Evolutionary conservation across 495 filamentous ascomycete species (phyloP).

Genomic region (Aspergillus biplanus): DNA sequence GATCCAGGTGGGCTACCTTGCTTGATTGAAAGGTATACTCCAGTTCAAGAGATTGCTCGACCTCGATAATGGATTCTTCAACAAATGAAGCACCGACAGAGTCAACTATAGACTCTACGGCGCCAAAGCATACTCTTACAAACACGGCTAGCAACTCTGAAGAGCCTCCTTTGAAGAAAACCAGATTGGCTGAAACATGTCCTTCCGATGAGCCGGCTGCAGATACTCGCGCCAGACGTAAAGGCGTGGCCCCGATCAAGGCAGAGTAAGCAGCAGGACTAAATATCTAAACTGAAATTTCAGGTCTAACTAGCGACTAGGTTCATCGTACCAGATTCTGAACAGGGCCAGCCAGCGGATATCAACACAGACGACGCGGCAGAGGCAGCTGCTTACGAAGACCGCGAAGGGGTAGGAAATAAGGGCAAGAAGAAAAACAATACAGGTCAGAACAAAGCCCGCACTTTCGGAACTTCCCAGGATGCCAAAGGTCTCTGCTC

Average conservation of each 20-base stretch:
- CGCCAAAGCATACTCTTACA: conserved; percentile 12
- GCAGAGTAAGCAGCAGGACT: conserved; percentile 64
- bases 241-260: conserved; percentile 83
- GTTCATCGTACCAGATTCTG: conserved; percentile 54
- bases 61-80: conserved; percentile 24
- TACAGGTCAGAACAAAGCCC: conserved; percentile 81
- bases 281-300: background rate
- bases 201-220: conserved; percentile 28
- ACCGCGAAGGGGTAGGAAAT: conserved; percentile 41
- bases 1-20: background rate
- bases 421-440: conserved; percentile 67
- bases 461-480: conserved; percentile 79
- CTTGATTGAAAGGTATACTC: background rate
- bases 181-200: conserved; percentile 53
- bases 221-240: conserved; percentile 36
- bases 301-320: conserved; percentile 40
- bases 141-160: conserved; percentile 28
- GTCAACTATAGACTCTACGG: conserved; percentile 16
- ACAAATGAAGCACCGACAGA: conserved; percentile 7
- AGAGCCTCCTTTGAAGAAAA: conserved; percentile 62
- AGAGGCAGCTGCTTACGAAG: conserved; percentile 57
- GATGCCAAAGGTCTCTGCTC: conserved; percentile 81
- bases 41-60: background rate
- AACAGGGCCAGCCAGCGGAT: conserved; percentile 28
- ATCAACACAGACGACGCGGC: conserved; percentile 65